Evolutionary conservation across 805 yeast species (phyloP), one percentile per base, ranked within the genome.

Genomic region (Candida jianshihensis): DNA sequence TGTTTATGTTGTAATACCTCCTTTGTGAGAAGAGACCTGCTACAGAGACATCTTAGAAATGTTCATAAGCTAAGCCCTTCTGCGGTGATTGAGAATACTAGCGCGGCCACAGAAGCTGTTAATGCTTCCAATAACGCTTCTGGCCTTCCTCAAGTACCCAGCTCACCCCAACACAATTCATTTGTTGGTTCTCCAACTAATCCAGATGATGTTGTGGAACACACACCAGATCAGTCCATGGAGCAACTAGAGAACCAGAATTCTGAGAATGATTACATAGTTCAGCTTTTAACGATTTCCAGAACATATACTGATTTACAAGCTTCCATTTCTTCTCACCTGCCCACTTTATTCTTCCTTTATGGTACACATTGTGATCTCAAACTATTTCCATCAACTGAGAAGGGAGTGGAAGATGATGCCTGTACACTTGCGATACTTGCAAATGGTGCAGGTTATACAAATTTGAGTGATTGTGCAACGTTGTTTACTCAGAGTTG

Each of bases 1-100:
- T 42, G 46, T 20, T 26, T 43, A 2, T 20, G 30, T 7, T 42
- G 46, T 24, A 34, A 33, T 17, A 33, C 46, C 1, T 36, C 41
- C 2, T 42, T 42, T 37, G 46, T 42, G 4, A 40, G 46, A 42
- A 34, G 46, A 26, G 46, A 42, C 20, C 26, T 42, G 25, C 36
- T 42, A 33, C 43, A 42, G 19, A 33, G 46, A 19, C 46, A 42
- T 13, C 21, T 42, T 21, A 33, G 41, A 24, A 42, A 41, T 11
- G 46, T 42, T 4, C 46, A 42, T 21, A 42, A 42, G 28, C 31
- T 29, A 16, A 29, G 19, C 13, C 31, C 31, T 29, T 29, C 31
- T 13, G 22, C 31, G 8, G 31, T 19, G 12, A 14, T 6, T 4
- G 13, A 13, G 31, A 29, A 6, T 12, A 13, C 30, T 6, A n/a